These are phyloP conservation scores for Candida gigantensis DNA, from an alignment of 1,139 yeast genomes.

Conservation along the genomic window DNA sequence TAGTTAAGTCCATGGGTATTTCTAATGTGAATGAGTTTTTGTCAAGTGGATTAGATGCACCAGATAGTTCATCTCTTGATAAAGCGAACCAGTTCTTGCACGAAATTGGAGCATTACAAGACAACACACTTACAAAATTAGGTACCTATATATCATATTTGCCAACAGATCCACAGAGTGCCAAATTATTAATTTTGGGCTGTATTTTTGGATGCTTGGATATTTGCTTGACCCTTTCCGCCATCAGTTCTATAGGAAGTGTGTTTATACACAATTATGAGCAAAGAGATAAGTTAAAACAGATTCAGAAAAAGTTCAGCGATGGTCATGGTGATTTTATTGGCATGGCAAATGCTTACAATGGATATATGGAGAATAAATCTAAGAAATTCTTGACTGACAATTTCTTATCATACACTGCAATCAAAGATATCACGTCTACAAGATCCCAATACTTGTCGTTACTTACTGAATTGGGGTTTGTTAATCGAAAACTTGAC, in stretches of 20 bases:
- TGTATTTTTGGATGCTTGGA: conserved; percentile 86
- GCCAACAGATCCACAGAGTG: conserved; percentile 86
- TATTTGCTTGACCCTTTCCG: conserved; percentile 69
- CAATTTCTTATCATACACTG: conserved; percentile 61
- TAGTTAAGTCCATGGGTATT: conserved; percentile 88
- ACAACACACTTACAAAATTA: conserved; percentile 64
- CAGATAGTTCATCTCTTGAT: conserved; percentile 56
- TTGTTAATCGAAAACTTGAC: conserved; percentile 55
- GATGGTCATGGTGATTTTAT: conserved; percentile 66
- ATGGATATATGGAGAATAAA: conserved; percentile 47
- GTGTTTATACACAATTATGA: conserved; percentile 71
- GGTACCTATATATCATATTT: conserved; percentile 81
- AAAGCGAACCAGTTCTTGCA: conserved; percentile 63
- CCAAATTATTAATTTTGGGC: conserved; percentile 76
- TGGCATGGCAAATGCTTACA: conserved; percentile 59
- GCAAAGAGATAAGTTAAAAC: conserved; percentile 62
- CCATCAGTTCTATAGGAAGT: conserved; percentile 69
- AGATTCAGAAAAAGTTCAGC: conserved; percentile 42
- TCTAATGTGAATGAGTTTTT: conserved; percentile 68
- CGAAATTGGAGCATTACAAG: conserved; percentile 69
- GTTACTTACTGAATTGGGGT: conserved; percentile 73
- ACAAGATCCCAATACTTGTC: conserved; percentile 68
- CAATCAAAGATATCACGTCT: conserved; percentile 70
- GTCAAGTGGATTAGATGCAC: conserved; percentile 79
- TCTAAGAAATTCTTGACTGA: conserved; percentile 58